These are phyloP conservation scores for Colletotrichum scovillei DNA, from an alignment of 2,329 filamentous ascomycete genomes.

Conservation along the genomic window DNA sequence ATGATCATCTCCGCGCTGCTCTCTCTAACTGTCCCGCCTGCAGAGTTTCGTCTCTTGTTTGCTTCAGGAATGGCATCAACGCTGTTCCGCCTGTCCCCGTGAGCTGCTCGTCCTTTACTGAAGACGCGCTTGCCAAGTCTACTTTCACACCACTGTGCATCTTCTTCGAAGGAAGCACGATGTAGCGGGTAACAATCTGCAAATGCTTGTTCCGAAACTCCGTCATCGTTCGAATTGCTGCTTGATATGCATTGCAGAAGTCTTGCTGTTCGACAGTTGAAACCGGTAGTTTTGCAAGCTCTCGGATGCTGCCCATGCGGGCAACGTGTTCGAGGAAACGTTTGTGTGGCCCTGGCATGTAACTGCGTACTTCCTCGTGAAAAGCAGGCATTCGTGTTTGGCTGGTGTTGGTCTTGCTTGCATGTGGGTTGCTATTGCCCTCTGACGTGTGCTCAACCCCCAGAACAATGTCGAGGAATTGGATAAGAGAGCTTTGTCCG, in stretches of 20 bases:
- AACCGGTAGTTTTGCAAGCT: constrained; percentile 69
- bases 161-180: constrained; percentile 79
- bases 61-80: constrained; percentile 89
- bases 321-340: constrained; percentile 80
- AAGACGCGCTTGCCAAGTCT: constrained; percentile 58
- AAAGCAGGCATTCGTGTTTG: constrained; percentile 49
- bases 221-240: constrained; percentile 79
- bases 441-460: constrained; percentile 78
- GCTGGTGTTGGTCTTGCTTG: constrained; percentile 30
- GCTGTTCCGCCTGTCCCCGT: constrained; percentile 90
- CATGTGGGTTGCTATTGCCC: constrained; percentile 45
- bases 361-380: constrained; percentile 79
- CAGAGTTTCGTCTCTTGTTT: constrained; percentile 85
- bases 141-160: constrained; percentile 42
- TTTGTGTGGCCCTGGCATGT: constrained; percentile 90
- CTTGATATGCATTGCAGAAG: constrained; percentile 68
- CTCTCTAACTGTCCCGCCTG: constrained; percentile 47
- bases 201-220: constrained; percentile 88
- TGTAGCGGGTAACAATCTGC: constrained; percentile 89
- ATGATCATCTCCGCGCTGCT: background rate
- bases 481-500: constrained; percentile 90
- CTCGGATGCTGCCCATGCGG: constrained; percentile 78
- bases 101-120: constrained; percentile 59
- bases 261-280: constrained; percentile 61
- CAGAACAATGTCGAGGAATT: constrained; percentile 90